A percentile compares a stretch with the other conserved stretches of the same genome.
These are phyloP conservation scores for Lyophyllum atratum DNA, from an alignment of 768 basidiomycete species.

Conservation along the genomic window DNA sequence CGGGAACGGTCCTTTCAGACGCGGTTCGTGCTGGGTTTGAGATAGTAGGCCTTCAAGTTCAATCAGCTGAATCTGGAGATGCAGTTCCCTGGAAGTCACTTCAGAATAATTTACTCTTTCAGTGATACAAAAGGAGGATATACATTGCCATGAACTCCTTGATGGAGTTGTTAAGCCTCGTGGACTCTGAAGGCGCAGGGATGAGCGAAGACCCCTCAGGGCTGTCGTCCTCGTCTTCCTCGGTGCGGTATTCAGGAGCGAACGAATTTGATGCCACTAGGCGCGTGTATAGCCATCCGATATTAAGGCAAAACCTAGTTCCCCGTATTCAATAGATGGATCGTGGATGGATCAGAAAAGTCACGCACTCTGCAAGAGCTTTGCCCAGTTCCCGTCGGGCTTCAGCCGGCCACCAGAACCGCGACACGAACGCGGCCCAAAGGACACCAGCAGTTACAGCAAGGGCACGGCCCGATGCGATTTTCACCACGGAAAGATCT, in stretches of 20 bases:
- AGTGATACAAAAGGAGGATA: slow-evolving; percentile 21
- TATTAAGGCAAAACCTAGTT: slow-evolving; percentile 84
- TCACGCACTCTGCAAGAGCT: slow-evolving; percentile 77
- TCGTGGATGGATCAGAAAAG: not conserved
- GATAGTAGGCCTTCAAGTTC: slow-evolving; percentile 82
- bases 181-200: slow-evolving; percentile 36
- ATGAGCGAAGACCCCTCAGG: slow-evolving; percentile 30
- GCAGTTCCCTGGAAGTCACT: slow-evolving; percentile 73
- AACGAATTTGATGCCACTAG: slow-evolving; percentile 88
- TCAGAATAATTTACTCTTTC: not conserved
- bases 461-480: slow-evolving; percentile 77
- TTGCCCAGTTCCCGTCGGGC: slow-evolving; percentile 86
- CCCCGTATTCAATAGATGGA: slow-evolving; percentile 5
- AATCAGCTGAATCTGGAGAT: slow-evolving; percentile 89
- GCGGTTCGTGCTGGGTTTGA: slow-evolving; percentile 91
- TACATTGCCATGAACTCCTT: slow-evolving; percentile 94
- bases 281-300: slow-evolving; percentile 93
- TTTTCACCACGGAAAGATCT: slow-evolving; percentile 58
- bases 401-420: slow-evolving; percentile 96
- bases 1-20: slow-evolving; percentile 95
- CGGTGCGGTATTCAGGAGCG: slow-evolving; percentile 45
- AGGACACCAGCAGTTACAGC: slow-evolving; percentile 85
- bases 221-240: slow-evolving; percentile 16
- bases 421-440: slow-evolving; percentile 86
- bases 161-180: slow-evolving; percentile 62